Percentiles rank a stretch among this genome's conserved stretches.
These are phyloP conservation scores for Penicillium malachiteum DNA, from an alignment of 495 filamentous ascomycete genomes.

Conservation along the genomic window DNA sequence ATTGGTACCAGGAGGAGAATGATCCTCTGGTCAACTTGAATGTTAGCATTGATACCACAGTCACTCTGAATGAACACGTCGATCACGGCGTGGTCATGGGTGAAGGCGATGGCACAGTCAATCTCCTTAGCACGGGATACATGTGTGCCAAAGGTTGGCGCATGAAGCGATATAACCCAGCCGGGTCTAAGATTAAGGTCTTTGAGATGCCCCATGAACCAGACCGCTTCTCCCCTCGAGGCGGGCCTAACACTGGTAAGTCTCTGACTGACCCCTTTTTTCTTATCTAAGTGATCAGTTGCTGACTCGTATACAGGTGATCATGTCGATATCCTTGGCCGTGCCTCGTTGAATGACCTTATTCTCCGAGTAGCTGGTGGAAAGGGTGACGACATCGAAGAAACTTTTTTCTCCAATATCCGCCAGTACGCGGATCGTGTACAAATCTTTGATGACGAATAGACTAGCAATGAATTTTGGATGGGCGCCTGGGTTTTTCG, in stretches of 20 bases:
- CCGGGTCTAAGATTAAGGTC: slow-evolving; percentile 73
- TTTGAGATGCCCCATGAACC: slow-evolving; percentile 97
- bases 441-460: slow-evolving; percentile 67
- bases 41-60: slow-evolving; percentile 87
- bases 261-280: slow-evolving; percentile 1
- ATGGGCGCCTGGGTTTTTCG: not conserved
- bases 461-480: slow-evolving; percentile 8
- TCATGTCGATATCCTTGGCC: slow-evolving; percentile 93
- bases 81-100: slow-evolving; percentile 91
- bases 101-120: slow-evolving; percentile 94
- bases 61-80: slow-evolving; percentile 59
- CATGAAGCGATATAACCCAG: slow-evolving; percentile 91
- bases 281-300: not conserved
- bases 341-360: slow-evolving; percentile 85
- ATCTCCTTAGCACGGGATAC: slow-evolving; percentile 82
- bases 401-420: slow-evolving; percentile 78
- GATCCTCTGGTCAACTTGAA: slow-evolving; percentile 66
- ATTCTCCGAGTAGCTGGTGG: slow-evolving; percentile 89
- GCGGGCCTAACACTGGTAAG: slow-evolving; percentile 86
- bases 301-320: slow-evolving; percentile 53
- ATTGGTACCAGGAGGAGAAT: slow-evolving; percentile 80
- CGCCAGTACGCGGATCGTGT: slow-evolving; percentile 76
- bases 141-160: slow-evolving; percentile 95
- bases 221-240: slow-evolving; percentile 83
- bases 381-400: slow-evolving; percentile 73